Evolutionary conservation across 2,329 filamentous ascomycete genomes (phyloP), one percentile per base, ranked within the genome.

Genomic region (Penicillium brevicompactum): DNA sequence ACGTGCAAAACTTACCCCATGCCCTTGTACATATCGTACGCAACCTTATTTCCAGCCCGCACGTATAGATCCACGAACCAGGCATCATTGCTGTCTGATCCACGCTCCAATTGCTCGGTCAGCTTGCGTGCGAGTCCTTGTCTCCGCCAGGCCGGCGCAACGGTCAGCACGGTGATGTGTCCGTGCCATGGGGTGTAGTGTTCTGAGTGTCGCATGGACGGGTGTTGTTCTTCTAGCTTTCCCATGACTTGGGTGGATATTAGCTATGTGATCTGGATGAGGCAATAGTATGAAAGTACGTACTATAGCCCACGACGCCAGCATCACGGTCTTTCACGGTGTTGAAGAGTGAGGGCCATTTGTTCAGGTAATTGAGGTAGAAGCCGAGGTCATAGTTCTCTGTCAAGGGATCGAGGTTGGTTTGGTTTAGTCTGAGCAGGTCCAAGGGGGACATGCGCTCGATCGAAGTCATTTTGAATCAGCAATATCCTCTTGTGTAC

Each of bases 111-210:
- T 53, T 90, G 87, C 67, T 89, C 84, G 0, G 89, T 92, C 37
- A 99, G 82, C 44, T 89, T 87, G 56, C 89, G 91, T 48, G 93
- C 94, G 66, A 97, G 89, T 14, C 94, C 93, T 14, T 94, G 83
- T 42, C 94, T 85, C 27, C 94, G 87, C 47, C 91, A 91, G 53
- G 88, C 86, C 0, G 94, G 94, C 0, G 93, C 88, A 18, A 99
- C 91, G 0, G 94, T 97, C 49, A 99, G 82, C 34, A 93, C 94
- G 4, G 94, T 99, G 70, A 99, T 96, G 76, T 99, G 94, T 18
- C 92, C 93, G 78, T 99, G 94, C 91, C 92, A 97, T n/a, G 93
- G 93, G n/a, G 96, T 88, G 77, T 95, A 96, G 77, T 97, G 92
- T 67, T 88, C 83, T 47, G 91, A 94, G 67, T 86, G 86, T 56